phyloP scores from a whole-genome alignment of 495 filamentous ascomycete species.

The Daldinia vernicosa region DNA sequence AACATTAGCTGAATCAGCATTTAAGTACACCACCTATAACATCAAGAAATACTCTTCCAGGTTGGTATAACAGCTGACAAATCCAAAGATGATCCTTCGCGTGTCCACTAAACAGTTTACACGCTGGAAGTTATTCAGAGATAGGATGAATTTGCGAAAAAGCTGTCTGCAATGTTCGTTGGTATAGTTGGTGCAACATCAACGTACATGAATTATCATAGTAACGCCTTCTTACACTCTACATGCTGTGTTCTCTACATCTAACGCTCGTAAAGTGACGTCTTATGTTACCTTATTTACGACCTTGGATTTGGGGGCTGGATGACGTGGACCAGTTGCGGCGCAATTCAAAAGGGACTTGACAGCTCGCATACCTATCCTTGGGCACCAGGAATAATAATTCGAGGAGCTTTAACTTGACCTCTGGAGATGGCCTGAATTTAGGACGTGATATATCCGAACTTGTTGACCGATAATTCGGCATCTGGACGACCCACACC shows the following conservation, averaged over 20 bases:
- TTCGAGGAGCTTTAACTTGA: constrained; percentile 1
- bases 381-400: constrained; percentile 17
- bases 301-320: constrained; percentile 32
- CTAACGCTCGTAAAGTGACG: constrained; percentile 36
- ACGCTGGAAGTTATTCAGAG: constrained; percentile 14
- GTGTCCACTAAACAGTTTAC: constrained; percentile 11
- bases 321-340: constrained; percentile 42
- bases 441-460: constrained; percentile 5
- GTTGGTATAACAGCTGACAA: constrained; percentile 33
- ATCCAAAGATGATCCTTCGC: constrained; percentile 17
- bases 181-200: constrained; percentile 7
- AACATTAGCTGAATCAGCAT: constrained; percentile 39
- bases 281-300: constrained; percentile 26
- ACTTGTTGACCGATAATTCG: constrained; percentile 22
- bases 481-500: constrained; percentile 27
- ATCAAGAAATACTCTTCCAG: constrained; percentile 8
- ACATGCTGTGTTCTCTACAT: constrained; percentile 3
- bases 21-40: constrained; percentile 1
- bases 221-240: neutral
- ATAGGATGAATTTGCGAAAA: constrained; percentile 15
- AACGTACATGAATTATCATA: constrained; percentile 4
- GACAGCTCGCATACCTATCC: constrained; percentile 21
- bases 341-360: constrained; percentile 16
- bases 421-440: constrained; percentile 3
- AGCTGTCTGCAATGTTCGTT: neutral